A percentile compares a stretch with the other conserved stretches of the same genome.
These are phyloP conservation scores for Kwoniella mangroviensis DNA, from an alignment of 768 basidiomycete species.

Conservation along the genomic window DNA sequence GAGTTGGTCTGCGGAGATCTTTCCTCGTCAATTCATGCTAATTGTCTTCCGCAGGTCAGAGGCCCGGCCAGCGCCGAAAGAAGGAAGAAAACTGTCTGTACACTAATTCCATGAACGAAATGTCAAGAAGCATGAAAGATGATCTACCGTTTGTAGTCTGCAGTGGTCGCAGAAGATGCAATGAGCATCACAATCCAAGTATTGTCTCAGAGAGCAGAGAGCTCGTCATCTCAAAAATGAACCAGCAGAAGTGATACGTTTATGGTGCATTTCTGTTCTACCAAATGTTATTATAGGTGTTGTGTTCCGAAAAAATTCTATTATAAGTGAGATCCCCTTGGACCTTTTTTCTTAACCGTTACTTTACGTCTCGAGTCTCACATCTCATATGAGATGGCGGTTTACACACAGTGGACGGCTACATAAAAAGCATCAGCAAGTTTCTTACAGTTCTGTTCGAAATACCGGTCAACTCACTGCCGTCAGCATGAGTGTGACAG, in stretches of 20 bases:
- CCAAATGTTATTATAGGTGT: background rate
- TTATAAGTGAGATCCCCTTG: background rate
- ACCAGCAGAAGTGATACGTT: too few species aligned
- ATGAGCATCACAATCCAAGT: too few species aligned
- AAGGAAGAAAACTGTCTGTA: background rate
- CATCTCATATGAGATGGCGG: background rate
- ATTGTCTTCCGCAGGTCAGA: background rate
- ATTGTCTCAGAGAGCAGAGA: too few species aligned
- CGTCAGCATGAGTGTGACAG: slow-evolving; percentile 43
- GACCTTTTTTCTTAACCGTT: background rate
- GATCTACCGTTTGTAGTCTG: too few species aligned
- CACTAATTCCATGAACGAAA: background rate
- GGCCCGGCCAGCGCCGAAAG: background rate
- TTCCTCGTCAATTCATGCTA: too few species aligned
- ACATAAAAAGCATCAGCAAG: background rate
- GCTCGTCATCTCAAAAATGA: too few species aligned
- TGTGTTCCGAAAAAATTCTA: background rate
- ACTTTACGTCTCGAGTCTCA: background rate
- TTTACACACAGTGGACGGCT: slow-evolving; percentile 29
- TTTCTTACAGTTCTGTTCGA: background rate
- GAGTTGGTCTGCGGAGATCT: background rate
- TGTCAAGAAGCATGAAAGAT: too few species aligned
- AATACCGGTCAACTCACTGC: background rate
- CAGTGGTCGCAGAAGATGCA: too few species aligned
- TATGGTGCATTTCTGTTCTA: background rate